A percentile compares a stretch with the other conserved stretches of the same genome.
These are phyloP conservation scores for Cystofilobasidium macerans DNA, from an alignment of 768 basidiomycete species.

Conservation along the genomic window DNA sequence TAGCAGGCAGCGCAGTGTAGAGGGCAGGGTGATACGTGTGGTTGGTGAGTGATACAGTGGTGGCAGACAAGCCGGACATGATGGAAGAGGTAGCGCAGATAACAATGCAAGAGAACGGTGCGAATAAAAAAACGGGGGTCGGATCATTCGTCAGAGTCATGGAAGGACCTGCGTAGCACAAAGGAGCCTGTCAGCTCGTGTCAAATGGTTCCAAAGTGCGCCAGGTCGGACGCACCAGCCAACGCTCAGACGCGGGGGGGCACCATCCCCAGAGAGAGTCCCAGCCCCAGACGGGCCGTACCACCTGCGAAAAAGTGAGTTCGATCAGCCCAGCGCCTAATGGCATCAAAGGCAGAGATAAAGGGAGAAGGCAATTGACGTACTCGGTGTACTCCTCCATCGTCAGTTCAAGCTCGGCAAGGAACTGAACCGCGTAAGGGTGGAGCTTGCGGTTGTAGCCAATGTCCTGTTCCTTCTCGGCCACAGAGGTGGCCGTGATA, in stretches of 20 bases:
- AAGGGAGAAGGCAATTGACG: not conserved
- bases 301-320: conserved; percentile 12
- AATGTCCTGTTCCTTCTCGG: conserved; percentile 5
- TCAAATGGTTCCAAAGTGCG: not conserved
- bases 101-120: too few species aligned
- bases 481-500: conserved; percentile 2
- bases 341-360: not conserved
- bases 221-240: conserved; percentile 14
- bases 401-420: conserved; percentile 33
- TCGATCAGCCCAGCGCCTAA: not conserved
- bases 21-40: too few species aligned
- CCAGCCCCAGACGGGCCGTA: conserved; percentile 17
- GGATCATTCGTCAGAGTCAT: too few species aligned
- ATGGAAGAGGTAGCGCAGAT: too few species aligned
- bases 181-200: too few species aligned
- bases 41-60: too few species aligned
- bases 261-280: conserved; percentile 15
- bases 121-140: too few species aligned
- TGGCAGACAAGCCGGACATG: too few species aligned
- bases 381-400: conserved; percentile 28
- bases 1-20: too few species aligned
- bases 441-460: conserved; percentile 33
- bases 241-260: conserved; percentile 20
- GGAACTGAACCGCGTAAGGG: conserved; percentile 31
- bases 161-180: too few species aligned